Base-by-base conservation (phyloP, 495 filamentous ascomycete species). In the Hypomontagnella submonticulosa region DNA sequence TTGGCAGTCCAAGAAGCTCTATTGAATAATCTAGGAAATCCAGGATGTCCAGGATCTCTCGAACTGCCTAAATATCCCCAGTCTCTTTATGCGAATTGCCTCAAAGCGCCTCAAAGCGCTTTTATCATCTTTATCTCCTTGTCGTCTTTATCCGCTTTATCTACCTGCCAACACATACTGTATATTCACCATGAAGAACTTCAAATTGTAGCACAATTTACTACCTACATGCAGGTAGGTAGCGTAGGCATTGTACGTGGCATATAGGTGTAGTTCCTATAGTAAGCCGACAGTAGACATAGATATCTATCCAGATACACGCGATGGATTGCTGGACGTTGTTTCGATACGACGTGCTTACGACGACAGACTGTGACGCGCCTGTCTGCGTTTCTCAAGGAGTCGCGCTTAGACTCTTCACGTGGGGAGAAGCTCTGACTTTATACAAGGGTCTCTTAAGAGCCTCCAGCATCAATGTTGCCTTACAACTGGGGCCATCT, bases 391-490 rank as follows among this genome's bases (percentile, higher is more conserved):
- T 44, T 55, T 42, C 27, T 18, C 8, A 23, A 37, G 30, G 30
- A 57, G 43, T 18, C 15, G 38, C 53, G 64, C 64, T 62, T 67
- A 61, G 57, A 67, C 57, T 52, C 47, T 48, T 30, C 33, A n/a
- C 52, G 57, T 67, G 38, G 57, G 57, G 63, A 56, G 9, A 62
- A 18, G 1, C 58, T 62, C 58, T 18, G 62, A 54, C 52, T 12
- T 58, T 32, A 18, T 3, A 50, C 44, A 47, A 36, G 57, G 65
- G 41, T 47, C 40, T 27, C 30, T 37, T 23, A 61, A 67, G 64
- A 67, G 64, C 64, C 64, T 67, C 64, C 47, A 62, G 57, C 57
- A 36, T 46, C 52, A 42, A 59, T 57, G 64, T 49, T 42, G 48
- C 47, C 36, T 40, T 15, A 16, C 4, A 61, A 34, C 44, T 48